Evolutionary conservation across 2,329 filamentous ascomycete genomes (phyloP).

Genomic region (Furcasterigmium furcatum): DNA sequence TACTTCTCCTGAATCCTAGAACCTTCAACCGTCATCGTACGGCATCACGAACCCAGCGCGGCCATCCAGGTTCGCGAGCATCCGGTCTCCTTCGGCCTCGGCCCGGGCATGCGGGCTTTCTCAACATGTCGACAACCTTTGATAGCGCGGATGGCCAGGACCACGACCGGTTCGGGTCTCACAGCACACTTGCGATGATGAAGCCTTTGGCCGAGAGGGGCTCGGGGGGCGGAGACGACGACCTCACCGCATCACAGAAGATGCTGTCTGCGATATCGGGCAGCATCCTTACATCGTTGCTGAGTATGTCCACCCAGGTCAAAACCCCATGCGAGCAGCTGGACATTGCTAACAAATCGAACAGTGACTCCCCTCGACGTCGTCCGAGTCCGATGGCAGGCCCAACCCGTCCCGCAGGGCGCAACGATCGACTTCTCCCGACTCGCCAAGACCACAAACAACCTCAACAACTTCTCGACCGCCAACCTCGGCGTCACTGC

Average conservation of each 20-base stretch:
- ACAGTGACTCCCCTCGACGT: slow-evolving; percentile 93
- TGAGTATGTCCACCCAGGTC: slow-evolving; percentile 56
- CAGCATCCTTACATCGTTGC: slow-evolving; percentile 82
- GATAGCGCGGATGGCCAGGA: slow-evolving; percentile 3
- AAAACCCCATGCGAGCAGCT: background rate
- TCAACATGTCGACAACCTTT: background rate
- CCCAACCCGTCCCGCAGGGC: slow-evolving; percentile 58
- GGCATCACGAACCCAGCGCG: no score
- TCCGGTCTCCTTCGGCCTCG: no score
- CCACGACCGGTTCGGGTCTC: slow-evolving; percentile 7
- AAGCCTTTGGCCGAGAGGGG: slow-evolving; percentile 19
- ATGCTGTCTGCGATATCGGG: slow-evolving; percentile 94
- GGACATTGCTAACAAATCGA: slow-evolving; percentile 1
- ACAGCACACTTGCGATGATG: slow-evolving; percentile 23
- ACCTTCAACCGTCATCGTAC: background rate
- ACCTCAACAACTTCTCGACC: slow-evolving; percentile 67
- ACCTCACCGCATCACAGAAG: slow-evolving; percentile 82
- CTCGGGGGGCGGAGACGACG: slow-evolving; percentile 34
- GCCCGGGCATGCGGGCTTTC: no score
- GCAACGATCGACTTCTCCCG: slow-evolving; percentile 52
- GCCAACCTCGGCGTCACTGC: slow-evolving; percentile 85
- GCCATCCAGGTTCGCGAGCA: no score
- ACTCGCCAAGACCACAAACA: slow-evolving; percentile 53
- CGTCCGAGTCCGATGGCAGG: slow-evolving; percentile 90
- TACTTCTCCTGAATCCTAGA: background rate